These are phyloP conservation scores for Penicillium vulpinum DNA, from an alignment of 2,329 filamentous ascomycete species.

Conservation along the genomic window DNA sequence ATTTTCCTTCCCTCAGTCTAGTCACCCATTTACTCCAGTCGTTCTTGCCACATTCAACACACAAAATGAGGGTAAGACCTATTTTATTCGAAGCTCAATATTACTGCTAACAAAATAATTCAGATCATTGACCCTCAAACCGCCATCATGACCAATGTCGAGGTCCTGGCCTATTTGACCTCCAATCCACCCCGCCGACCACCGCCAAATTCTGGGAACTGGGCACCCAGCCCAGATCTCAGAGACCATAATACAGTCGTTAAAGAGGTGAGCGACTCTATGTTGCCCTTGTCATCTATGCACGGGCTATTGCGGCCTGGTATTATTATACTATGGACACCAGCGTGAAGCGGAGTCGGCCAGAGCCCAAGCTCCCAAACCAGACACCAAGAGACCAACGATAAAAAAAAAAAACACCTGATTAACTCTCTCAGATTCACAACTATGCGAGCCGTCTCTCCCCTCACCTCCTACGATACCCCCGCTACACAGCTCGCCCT, in stretches of 20 bases:
- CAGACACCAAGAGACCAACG: neutral
- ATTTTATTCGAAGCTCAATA: neutral
- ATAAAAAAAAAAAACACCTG: neutral
- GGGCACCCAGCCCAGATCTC: slow-evolving; percentile 45
- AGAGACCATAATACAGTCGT: slow-evolving; percentile 49
- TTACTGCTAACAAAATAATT: neutral
- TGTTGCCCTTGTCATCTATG: fast-evolving
- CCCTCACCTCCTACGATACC: slow-evolving; percentile 42
- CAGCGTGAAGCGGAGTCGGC: neutral
- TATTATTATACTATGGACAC: too few species aligned
- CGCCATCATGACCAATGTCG: slow-evolving; percentile 46
- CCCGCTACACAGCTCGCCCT: slow-evolving; percentile 30
- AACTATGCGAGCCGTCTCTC: slow-evolving; percentile 44
- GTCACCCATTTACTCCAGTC: neutral
- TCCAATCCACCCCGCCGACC: slow-evolving; percentile 44
- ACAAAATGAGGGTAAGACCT: slow-evolving; percentile 28
- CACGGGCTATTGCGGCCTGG: too few species aligned
- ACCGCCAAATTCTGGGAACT: slow-evolving; percentile 39
- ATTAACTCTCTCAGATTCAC: slow-evolving; percentile 36
- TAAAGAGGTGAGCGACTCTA: slow-evolving; percentile 40
- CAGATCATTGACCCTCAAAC: slow-evolving; percentile 49
- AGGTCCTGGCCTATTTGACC: slow-evolving; percentile 46
- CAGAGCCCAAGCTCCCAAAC: neutral
- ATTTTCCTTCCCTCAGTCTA: slow-evolving; percentile 20
- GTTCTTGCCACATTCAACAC: slow-evolving; percentile 8